Conservation (phyloP, 106 monocot genomes). For the Dendrobium catenatum region DNA sequence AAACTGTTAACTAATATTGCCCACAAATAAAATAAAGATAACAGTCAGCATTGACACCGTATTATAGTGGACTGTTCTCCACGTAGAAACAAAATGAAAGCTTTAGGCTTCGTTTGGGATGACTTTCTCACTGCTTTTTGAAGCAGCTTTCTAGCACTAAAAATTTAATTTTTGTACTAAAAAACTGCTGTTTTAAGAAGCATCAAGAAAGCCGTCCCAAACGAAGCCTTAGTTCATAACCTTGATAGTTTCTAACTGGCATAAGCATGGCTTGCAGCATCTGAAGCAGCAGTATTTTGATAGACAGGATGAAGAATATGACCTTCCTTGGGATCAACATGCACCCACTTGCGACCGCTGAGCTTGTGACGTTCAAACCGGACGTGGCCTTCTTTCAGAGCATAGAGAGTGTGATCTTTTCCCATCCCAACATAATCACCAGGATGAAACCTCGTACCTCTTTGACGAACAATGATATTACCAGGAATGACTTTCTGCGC, state of each 20-base stretch:
- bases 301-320: constrained; percentile 87
- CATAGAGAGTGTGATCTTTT: constrained; percentile 87
- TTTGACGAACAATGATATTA: constrained; percentile 90
- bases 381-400: constrained; percentile 90
- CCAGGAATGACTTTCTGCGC: constrained; percentile 84
- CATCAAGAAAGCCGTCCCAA: too few species aligned
- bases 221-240: background rate
- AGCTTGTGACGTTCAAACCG: constrained; percentile 80
- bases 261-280: constrained; percentile 1
- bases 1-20: background rate
- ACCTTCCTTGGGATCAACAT: constrained; percentile 80
- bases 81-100: background rate
- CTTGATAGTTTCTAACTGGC: background rate
- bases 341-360: constrained; percentile 81
- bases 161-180: too few species aligned
- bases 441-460: constrained; percentile 84
- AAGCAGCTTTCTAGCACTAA: too few species aligned
- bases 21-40: background rate
- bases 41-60: background rate
- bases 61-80: background rate
- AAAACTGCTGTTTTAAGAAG: too few species aligned
- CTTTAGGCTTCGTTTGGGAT: too few species aligned
- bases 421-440: constrained; percentile 95
- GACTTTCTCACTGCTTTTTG: too few species aligned
- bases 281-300: constrained; percentile 16